phyloP scores from a whole-genome alignment of 305 asterid genomes.

The Solanum aculeatissimum region DNA sequence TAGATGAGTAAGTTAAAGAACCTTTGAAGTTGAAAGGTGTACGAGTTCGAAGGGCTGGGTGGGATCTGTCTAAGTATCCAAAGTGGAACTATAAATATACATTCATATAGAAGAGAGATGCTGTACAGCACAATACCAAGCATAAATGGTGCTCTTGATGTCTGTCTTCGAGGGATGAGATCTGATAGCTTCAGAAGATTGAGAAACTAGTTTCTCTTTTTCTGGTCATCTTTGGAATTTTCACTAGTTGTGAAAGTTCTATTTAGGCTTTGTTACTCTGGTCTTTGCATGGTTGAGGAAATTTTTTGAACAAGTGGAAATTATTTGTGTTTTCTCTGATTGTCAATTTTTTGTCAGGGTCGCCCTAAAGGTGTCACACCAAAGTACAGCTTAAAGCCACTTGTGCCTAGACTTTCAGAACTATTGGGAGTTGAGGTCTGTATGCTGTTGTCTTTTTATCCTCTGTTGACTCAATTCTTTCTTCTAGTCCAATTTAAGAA shows the following conservation, averaged over 20 bases:
- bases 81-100: background rate
- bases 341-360: slow-evolving; percentile 38
- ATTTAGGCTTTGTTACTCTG: background rate
- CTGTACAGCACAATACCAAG: background rate
- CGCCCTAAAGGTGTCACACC: slow-evolving; percentile 90
- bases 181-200: background rate
- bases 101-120: background rate
- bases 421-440: slow-evolving; percentile 67
- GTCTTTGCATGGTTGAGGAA: background rate
- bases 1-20: background rate
- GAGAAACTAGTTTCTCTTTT: background rate
- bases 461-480: background rate
- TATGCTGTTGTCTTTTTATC: background rate
- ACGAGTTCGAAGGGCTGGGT: background rate
- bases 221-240: background rate
- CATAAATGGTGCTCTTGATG: background rate
- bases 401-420: slow-evolving; percentile 68
- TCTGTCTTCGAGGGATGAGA: background rate
- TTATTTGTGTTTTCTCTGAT: background rate
- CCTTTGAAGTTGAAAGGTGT: background rate
- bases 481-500: background rate
- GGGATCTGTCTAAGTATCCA: background rate
- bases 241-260: background rate
- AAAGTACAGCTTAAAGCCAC: slow-evolving; percentile 85
- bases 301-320: background rate